A percentile compares a stretch with the other conserved stretches of the same genome.
phyloP scores from a whole-genome alignment of 179 eudicot species.

The Heliamphora pulchella region DNA sequence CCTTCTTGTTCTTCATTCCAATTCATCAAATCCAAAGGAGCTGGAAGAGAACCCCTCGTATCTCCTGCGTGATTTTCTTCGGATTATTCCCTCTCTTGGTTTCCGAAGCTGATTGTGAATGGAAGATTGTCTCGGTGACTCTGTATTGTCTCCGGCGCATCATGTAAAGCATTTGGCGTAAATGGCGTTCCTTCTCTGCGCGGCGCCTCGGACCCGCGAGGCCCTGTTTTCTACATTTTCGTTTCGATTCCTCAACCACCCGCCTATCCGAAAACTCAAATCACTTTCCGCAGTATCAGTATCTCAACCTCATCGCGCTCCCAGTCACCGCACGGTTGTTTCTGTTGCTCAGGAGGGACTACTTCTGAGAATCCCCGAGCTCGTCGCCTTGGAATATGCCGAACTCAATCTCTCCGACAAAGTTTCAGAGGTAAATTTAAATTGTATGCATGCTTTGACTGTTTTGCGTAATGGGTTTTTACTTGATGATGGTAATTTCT shows the following conservation, averaged over 20 bases:
- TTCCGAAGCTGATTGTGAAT: no score
- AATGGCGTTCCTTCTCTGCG: constrained; percentile 14
- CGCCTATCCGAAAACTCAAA: neutral
- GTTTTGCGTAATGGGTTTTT: neutral
- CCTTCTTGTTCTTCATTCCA: no score
- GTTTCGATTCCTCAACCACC: constrained; percentile 6
- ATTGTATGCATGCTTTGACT: no score
- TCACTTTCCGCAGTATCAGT: neutral
- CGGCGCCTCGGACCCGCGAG: constrained; percentile 11
- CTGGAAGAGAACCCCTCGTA: no score
- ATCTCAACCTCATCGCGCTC: neutral
- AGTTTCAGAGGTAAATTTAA: constrained; percentile 16
- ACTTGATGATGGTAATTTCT: neutral
- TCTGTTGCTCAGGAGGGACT: constrained; percentile 3
- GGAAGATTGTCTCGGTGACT: no score
- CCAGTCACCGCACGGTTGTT: neutral
- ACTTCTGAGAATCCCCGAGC: constrained; percentile 31
- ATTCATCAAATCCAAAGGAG: no score
- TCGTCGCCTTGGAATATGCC: constrained; percentile 56
- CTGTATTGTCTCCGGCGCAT: no score
- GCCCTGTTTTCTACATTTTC: neutral
- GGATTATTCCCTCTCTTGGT: no score
- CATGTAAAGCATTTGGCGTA: neutral
- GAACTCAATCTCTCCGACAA: constrained; percentile 47
- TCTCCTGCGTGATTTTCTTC: no score